Percentiles rank a stretch among this genome's conserved stretches.
phyloP scores from a whole-genome alignment of 257 asterid species.

The Nicotiana tabacum region DNA sequence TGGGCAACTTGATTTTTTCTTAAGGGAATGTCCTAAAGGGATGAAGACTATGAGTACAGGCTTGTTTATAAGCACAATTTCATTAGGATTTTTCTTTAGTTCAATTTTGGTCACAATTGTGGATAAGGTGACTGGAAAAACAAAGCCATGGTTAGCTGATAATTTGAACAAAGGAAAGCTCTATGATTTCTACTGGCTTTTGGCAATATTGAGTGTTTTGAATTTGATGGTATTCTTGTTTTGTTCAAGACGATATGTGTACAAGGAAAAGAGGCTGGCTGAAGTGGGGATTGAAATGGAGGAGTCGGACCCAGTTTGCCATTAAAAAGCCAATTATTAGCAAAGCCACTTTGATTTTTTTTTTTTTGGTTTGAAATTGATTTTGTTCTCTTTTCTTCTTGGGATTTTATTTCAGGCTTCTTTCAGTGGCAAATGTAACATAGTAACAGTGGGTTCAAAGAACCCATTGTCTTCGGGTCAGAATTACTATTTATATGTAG shows the following conservation, averaged over 20 bases:
- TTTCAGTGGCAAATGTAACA: background rate
- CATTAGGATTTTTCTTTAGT: constrained; percentile 67
- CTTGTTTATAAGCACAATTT: constrained; percentile 65
- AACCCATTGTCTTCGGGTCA: background rate
- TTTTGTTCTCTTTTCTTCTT: background rate
- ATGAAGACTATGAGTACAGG: constrained; percentile 94
- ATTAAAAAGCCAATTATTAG: constrained; percentile 17
- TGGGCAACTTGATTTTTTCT: constrained; percentile 87
- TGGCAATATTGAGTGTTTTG: constrained; percentile 46
- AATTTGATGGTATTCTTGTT: constrained; percentile 44
- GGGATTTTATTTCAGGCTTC: background rate
- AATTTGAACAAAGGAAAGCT: constrained; percentile 65
- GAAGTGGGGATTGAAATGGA: constrained; percentile 59
- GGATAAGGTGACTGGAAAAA: constrained; percentile 43
- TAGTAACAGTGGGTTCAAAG: constrained; percentile 1
- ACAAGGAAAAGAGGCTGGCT: constrained; percentile 77
- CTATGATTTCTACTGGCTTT: constrained; percentile 65
- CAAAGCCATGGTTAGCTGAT: constrained; percentile 72
- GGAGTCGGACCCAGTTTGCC: constrained; percentile 34
- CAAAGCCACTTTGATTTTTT: background rate
- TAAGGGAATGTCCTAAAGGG: constrained; percentile 79
- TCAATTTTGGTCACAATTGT: constrained; percentile 61
- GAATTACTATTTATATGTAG: background rate
- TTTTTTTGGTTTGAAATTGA: no score
- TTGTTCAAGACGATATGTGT: constrained; percentile 57